A percentile compares a stretch with the other conserved stretches of the same genome.
These are phyloP conservation scores for Wickerhamiella brachini DNA, from an alignment of 805 yeast species.

Conservation along the genomic window DNA sequence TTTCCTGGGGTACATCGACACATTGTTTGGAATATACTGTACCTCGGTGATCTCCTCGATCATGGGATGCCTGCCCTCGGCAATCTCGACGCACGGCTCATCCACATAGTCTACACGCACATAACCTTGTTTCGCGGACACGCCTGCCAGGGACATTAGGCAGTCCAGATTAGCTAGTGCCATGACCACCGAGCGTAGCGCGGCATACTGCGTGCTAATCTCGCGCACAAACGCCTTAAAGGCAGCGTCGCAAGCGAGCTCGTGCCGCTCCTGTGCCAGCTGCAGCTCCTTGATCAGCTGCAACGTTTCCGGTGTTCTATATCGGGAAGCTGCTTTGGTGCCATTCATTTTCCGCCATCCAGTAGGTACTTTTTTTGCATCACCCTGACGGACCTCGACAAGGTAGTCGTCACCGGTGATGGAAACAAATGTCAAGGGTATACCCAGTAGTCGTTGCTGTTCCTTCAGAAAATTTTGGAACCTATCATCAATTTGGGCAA, in stretches of 20 bases:
- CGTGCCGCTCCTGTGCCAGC: constrained; percentile 44
- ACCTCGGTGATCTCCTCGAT: constrained; percentile 35
- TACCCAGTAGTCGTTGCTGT: constrained; percentile 33
- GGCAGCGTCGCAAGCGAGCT: constrained; percentile 33
- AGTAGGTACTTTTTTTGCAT: constrained; percentile 44
- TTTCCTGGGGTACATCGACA: constrained; percentile 32
- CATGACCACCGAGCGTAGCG: constrained; percentile 31
- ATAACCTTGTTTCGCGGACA: constrained; percentile 36
- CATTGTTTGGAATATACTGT: constrained; percentile 53
- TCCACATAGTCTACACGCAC: constrained; percentile 38
- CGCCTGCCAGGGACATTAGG: constrained; percentile 48
- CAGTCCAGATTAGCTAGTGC: constrained; percentile 50
- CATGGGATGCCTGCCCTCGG: constrained; percentile 53
- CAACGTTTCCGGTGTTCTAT: constrained; percentile 46
- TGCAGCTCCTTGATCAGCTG: constrained; percentile 40
- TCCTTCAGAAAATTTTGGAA: constrained; percentile 40
- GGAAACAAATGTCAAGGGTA: constrained; percentile 46
- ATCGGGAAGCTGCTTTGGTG: constrained; percentile 56
- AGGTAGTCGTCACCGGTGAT: constrained; percentile 56
- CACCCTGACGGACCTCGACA: constrained; percentile 57
- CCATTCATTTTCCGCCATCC: constrained; percentile 70
- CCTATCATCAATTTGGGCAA: constrained; percentile 32
- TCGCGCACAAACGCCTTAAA: constrained; percentile 29
- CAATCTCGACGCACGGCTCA: constrained; percentile 35
- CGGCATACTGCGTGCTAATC: constrained; percentile 28